Evolutionary conservation across 371 early-diverging fungal genomes (phyloP).

Genomic region (Rhizopus arrhizus): DNA sequence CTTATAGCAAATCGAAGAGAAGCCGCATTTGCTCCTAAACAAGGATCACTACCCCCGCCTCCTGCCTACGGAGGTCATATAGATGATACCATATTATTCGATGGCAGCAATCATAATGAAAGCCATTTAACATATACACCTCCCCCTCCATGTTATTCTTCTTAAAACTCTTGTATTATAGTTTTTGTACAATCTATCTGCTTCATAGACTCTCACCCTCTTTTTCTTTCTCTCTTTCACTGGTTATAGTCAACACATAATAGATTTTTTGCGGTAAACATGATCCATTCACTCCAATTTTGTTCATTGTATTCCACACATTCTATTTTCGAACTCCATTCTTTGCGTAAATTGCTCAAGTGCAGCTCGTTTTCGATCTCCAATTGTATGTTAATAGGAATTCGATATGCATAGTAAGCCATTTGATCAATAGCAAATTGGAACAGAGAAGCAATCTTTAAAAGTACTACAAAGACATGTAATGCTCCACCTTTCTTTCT

Average conservation of each 20-base stretch:
- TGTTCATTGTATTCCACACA: background rate
- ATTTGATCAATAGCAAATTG: conserved; percentile 51
- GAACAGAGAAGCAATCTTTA: conserved; percentile 37
- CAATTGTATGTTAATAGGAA: conserved; percentile 36
- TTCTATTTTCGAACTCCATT: conserved; percentile 6
- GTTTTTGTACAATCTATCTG: background rate
- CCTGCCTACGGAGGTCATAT: conserved; percentile 58
- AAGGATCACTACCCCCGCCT: conserved; percentile 57
- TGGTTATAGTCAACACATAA: background rate
- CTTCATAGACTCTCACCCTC: background rate
- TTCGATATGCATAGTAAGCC: conserved; percentile 35
- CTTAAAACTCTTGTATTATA: background rate
- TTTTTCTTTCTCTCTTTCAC: background rate
- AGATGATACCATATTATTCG: conserved; percentile 50
- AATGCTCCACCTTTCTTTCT: background rate
- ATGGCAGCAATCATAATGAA: conserved; percentile 8
- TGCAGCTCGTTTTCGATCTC: conserved; percentile 42
- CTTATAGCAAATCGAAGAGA: conserved; percentile 70
- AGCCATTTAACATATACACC: conserved; percentile 9
- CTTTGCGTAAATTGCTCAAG: conserved; percentile 9
- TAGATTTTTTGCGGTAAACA: background rate
- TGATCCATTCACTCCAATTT: background rate
- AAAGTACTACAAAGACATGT: conserved; percentile 14
- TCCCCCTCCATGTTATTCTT: background rate
- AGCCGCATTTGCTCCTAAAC: conserved; percentile 68